Evolutionary conservation across 139 green algal species (phyloP).

Genomic region (Chloropicon primus): DNA sequence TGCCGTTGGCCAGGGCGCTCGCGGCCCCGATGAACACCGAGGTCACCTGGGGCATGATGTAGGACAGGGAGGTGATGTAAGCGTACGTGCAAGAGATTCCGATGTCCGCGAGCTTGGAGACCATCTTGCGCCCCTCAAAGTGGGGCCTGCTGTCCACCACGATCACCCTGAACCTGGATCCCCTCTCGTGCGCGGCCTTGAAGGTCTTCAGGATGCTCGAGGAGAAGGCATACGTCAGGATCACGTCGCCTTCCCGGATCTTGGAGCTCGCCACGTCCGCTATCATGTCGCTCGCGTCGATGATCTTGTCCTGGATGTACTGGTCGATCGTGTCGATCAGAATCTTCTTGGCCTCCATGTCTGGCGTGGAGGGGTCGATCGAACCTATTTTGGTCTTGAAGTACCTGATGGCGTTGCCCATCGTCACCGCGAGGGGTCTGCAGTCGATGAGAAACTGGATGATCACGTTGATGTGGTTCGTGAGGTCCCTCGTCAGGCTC

Average conservation of each 20-base stretch:
- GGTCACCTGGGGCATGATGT: constrained; percentile 60
- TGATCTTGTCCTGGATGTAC: constrained; percentile 54
- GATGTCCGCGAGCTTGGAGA: constrained; percentile 31
- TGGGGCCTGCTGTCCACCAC: constrained; percentile 45
- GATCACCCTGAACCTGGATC: constrained; percentile 55
- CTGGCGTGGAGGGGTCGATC: constrained; percentile 14
- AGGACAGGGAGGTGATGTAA: constrained; percentile 50
- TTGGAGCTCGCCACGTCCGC: constrained; percentile 50
- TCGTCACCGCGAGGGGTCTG: constrained; percentile 63
- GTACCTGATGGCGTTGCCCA: constrained; percentile 46
- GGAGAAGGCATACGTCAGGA: constrained; percentile 75
- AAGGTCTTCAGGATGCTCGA: constrained; percentile 45
- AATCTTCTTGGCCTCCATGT: constrained; percentile 39
- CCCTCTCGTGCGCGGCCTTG: constrained; percentile 29
- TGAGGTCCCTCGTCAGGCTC: constrained; percentile 62
- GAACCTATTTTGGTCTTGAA: constrained; percentile 49
- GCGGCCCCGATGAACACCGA: constrained; percentile 76
- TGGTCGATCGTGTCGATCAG: constrained; percentile 30
- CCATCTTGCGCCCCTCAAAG: constrained; percentile 19
- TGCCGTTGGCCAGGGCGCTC: constrained; percentile 84
- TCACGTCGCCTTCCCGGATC: constrained; percentile 72
- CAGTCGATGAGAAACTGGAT: constrained; percentile 78
- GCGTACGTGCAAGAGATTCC: constrained; percentile 68
- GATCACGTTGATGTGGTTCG: constrained; percentile 48
- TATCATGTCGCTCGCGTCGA: constrained; percentile 55